These are phyloP conservation scores for Pisolithus thermaeus DNA, from an alignment of 1,284 basidiomycete genomes.

Conservation along the genomic window DNA sequence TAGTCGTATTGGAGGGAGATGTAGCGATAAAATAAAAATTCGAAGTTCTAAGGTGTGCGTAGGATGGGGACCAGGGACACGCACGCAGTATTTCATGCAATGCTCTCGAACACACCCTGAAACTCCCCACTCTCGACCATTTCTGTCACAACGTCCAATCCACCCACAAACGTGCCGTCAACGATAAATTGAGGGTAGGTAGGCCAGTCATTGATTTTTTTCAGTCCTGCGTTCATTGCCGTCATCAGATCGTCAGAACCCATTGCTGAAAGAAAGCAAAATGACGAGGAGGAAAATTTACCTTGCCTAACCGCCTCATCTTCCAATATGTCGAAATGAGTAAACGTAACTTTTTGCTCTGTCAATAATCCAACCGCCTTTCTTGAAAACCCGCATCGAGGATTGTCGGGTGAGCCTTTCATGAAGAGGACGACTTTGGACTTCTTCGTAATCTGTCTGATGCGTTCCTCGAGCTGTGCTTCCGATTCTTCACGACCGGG, in stretches of 20 bases:
- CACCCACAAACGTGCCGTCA: conserved; percentile 91
- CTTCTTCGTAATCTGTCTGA: conserved; percentile 65
- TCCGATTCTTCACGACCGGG: conserved; percentile 47
- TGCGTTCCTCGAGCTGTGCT: conserved; percentile 62
- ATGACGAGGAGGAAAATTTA: conserved; percentile 19
- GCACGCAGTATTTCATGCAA: too few relatives aligned
- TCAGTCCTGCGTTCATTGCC: conserved; percentile 50
- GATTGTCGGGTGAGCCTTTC: conserved; percentile 87
- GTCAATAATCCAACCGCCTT: conserved; percentile 82
- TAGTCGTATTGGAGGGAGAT: too few relatives aligned
- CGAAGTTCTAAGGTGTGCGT: too few relatives aligned
- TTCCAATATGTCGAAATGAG: conserved; percentile 85
- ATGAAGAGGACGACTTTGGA: conserved; percentile 88
- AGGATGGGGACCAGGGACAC: too few relatives aligned
- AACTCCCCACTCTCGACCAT: conserved; percentile 51
- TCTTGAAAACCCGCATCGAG: conserved; percentile 91
- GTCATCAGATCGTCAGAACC: conserved; percentile 50
- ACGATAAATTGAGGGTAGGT: conserved; percentile 96
- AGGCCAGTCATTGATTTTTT: conserved; percentile 84
- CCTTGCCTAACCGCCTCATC: conserved; percentile 64
- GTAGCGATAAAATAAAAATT: too few relatives aligned
- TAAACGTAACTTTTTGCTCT: conserved; percentile 74
- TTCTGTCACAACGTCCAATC: conserved; percentile 83
- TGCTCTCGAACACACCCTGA: conserved; percentile 19
- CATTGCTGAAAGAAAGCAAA: conserved; percentile 34